Percentiles rank a stretch among this genome's conserved stretches.
Conservation (phyloP, 306 rosid species). For the Lathyrus aphaca region DNA sequence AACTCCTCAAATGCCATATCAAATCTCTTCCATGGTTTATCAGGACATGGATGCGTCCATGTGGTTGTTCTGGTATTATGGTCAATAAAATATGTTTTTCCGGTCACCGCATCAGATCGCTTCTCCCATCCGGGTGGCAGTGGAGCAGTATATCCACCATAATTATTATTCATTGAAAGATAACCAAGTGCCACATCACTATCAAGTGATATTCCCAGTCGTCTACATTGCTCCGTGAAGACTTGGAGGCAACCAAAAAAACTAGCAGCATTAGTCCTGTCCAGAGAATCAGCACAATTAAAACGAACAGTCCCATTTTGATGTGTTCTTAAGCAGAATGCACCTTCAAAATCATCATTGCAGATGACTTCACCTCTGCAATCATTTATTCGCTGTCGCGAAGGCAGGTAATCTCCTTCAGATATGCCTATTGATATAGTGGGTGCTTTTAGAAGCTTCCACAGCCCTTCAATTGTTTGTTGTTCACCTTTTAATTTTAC, state of each 20-base stretch:
- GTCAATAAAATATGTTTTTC: conserved; percentile 85
- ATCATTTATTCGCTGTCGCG: conserved; percentile 72
- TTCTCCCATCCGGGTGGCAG: conserved; percentile 99
- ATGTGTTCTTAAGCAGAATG: conserved; percentile 86
- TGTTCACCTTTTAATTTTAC: conserved; percentile 87
- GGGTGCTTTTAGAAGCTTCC: conserved; percentile 86
- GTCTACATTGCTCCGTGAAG: conserved; percentile 96
- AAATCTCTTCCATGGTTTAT: conserved; percentile 98
- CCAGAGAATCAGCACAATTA: conserved; percentile 99
- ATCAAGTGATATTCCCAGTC: conserved; percentile 92
- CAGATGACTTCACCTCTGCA: conserved; percentile 85
- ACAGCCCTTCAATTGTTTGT: conserved; percentile 88
- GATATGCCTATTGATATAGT: conserved; percentile 76
- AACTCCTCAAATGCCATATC: conserved; percentile 97
- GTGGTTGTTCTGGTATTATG: conserved; percentile 98
- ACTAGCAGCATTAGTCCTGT: conserved; percentile 99
- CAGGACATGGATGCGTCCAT: conserved; percentile 98
- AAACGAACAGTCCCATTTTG: conserved; percentile 95
- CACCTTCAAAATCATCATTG: conserved; percentile 76
- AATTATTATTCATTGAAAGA: conserved; percentile 58
- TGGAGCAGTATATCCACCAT: conserved; percentile 87
- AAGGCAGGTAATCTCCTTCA: conserved; percentile 97
- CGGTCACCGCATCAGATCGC: conserved; percentile 91
- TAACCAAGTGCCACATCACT: conserved; percentile 71
- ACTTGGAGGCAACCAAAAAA: conserved; percentile 94